Percentiles rank a stretch among this genome's conserved stretches.
Conservation (phyloP, 2,329 filamentous ascomycete genomes). For the Decorospora gaudefroyi region DNA sequence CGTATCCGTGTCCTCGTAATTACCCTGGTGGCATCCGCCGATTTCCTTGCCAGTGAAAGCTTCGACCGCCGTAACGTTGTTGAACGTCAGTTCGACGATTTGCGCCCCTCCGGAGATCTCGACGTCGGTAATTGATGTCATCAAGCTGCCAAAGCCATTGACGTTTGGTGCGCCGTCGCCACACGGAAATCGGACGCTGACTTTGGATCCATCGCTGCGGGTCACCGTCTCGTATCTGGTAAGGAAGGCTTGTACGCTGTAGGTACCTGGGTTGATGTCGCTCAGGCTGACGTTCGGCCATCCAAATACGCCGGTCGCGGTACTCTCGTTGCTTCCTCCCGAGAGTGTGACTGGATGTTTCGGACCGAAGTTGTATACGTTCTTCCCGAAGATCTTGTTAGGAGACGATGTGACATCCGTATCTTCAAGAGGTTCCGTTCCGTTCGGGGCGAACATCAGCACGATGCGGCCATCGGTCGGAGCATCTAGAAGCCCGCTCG, state of each 20-base stretch:
- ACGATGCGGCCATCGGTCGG: constrained; percentile 40
- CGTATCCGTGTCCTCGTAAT: constrained; percentile 42
- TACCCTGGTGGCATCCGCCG: constrained; percentile 48
- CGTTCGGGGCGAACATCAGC: constrained; percentile 44
- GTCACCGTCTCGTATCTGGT: constrained; percentile 44
- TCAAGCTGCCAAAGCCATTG: constrained; percentile 40
- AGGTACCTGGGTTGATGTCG: constrained; percentile 39
- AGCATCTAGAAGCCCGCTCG: constrained; percentile 32
- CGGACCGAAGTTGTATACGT: constrained; percentile 37
- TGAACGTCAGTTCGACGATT: constrained; percentile 39
- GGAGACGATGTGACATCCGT: constrained; percentile 45
- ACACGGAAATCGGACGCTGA: constrained; percentile 46
- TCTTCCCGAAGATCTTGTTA: constrained; percentile 47
- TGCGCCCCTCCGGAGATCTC: constrained; percentile 36
- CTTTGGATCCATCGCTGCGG: constrained; percentile 45
- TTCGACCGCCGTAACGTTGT: constrained; percentile 30
- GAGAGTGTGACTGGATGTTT: constrained; percentile 28
- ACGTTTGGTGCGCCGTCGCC: constrained; percentile 43
- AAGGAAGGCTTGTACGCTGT: constrained; percentile 45
- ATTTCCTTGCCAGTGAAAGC: constrained; percentile 43
- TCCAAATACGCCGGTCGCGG: constrained; percentile 39
- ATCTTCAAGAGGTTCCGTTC: constrained; percentile 43
- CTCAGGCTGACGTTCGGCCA: constrained; percentile 42
- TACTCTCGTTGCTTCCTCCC: constrained; percentile 34
- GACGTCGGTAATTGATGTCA: constrained; percentile 30